These are phyloP conservation scores for Syzygium oleosum DNA, from an alignment of 345 rosid genomes.

Conservation along the genomic window DNA sequence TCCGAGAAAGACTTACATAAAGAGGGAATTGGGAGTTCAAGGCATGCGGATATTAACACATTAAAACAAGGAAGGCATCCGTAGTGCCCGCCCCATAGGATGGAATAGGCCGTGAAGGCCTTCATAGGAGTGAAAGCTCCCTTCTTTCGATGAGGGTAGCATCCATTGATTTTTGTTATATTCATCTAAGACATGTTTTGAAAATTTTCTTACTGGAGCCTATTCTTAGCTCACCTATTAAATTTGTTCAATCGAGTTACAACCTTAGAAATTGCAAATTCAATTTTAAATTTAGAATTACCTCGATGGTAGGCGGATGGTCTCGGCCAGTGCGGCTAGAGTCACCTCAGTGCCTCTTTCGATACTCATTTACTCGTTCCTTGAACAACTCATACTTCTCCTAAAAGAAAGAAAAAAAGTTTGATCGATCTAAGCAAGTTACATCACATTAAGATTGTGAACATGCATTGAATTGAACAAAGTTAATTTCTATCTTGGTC, in stretches of 20 bases:
- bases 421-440: not conserved
- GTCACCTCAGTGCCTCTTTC: not conserved
- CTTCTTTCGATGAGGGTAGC: no score
- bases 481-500: not conserved
- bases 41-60: no score
- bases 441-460: not conserved
- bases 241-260: not conserved
- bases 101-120: no score
- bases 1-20: no score
- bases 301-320: conserved; percentile 20
- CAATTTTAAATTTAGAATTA: not conserved
- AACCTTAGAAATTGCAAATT: not conserved
- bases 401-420: not conserved
- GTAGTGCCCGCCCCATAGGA: no score
- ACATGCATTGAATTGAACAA: not conserved
- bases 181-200: no score
- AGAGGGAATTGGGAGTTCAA: no score
- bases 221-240: not conserved
- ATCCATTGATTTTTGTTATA: no score
- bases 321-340: not conserved
- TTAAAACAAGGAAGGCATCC: no score
- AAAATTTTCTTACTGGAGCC: not conserved
- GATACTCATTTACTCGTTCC: conserved; percentile 1
- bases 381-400: conserved; percentile 15
- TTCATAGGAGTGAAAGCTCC: no score